These are phyloP conservation scores for Nothopassalora personata DNA, from an alignment of 2,329 filamentous ascomycete genomes.

Conservation along the genomic window DNA sequence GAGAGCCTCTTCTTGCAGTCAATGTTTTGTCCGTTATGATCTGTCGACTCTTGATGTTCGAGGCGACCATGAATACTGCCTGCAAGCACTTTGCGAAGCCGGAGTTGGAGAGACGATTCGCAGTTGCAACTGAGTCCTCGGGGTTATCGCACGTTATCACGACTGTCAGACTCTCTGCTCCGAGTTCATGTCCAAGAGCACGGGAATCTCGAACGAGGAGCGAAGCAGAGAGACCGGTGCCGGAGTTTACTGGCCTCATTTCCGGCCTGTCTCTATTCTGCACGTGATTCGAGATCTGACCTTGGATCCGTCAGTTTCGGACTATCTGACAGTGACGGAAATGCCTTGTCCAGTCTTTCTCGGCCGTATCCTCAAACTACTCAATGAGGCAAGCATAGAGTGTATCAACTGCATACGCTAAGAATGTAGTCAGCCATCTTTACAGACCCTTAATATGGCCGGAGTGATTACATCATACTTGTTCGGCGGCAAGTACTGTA, in stretches of 20 bases:
- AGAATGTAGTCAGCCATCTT: neutral
- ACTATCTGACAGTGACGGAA: neutral
- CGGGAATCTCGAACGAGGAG: neutral
- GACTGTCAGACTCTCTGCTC: neutral
- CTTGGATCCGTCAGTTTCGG: neutral
- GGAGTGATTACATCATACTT: conserved; percentile 5
- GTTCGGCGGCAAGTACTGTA: neutral
- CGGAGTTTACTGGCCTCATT: neutral
- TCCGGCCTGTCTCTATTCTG: neutral
- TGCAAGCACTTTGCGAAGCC: neutral
- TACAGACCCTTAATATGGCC: neutral
- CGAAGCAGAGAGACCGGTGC: neutral
- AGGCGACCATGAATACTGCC: neutral
- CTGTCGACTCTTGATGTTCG: neutral
- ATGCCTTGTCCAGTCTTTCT: neutral
- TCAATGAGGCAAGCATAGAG: neutral
- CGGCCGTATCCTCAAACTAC: neutral
- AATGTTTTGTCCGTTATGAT: neutral
- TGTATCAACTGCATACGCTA: neutral
- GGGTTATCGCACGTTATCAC: neutral
- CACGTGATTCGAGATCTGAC: neutral
- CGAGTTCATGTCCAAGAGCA: neutral
- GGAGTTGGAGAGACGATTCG: no score
- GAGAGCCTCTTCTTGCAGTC: neutral
- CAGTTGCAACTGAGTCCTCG: no score